Percentiles rank a stretch among this genome's conserved stretches.
Conservation (phyloP, 148 eudicot genomes). For the Rheum nobile region DNA sequence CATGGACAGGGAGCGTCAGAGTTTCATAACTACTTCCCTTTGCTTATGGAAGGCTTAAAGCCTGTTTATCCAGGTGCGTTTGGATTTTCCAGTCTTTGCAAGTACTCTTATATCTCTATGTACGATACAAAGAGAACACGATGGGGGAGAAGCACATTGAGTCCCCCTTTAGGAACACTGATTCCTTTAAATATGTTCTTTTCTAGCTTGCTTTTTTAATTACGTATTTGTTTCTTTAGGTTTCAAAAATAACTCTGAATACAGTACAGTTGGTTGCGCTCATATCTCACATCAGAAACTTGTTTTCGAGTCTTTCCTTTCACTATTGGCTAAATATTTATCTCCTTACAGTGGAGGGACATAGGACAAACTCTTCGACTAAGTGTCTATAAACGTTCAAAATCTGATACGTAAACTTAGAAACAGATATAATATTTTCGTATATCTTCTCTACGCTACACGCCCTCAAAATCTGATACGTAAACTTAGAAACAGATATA, state of each 20-base stretch:
- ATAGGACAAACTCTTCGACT: too few species aligned
- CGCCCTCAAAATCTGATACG: too few species aligned
- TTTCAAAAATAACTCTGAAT: neutral
- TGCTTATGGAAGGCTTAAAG: neutral
- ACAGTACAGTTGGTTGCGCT: neutral
- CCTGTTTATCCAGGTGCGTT: neutral
- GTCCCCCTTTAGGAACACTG: neutral
- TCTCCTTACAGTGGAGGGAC: too few species aligned
- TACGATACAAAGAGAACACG: neutral
- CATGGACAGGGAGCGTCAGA: constrained; percentile 2
- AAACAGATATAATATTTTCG: too few species aligned
- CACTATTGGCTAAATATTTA: too few species aligned
- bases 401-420: too few species aligned
- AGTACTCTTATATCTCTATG: neutral
- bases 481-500: too few species aligned
- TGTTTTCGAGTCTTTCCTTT: too few species aligned
- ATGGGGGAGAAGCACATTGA: neutral
- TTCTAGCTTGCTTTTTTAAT: neutral
- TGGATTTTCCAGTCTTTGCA: neutral
- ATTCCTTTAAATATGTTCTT: neutral
- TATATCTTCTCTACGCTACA: too few species aligned
- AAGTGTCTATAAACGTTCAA: too few species aligned
- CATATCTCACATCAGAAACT: too few species aligned
- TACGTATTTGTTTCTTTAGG: neutral
- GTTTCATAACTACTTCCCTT: neutral